Conservation (phyloP, 208 protist genomes). For the Trichomonas tenax region DNA sequence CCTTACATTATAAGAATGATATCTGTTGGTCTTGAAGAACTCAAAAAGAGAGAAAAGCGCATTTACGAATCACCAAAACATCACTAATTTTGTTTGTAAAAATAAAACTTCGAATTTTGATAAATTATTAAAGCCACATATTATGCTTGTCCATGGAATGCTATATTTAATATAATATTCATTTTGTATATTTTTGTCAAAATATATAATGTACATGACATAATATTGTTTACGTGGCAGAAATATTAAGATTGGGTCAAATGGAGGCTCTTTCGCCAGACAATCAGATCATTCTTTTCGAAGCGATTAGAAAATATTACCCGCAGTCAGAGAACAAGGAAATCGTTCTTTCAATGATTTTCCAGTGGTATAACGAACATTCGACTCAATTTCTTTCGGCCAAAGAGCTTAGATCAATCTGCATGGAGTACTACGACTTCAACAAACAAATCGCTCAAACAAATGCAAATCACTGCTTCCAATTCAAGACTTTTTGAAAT, state of each 20-base stretch:
- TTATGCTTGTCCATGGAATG: too few relatives aligned
- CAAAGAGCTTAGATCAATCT: background rate
- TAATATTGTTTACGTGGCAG: too few relatives aligned
- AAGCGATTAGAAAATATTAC: background rate
- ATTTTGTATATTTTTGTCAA: too few relatives aligned
- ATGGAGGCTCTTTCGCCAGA: background rate
- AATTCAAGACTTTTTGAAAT: background rate
- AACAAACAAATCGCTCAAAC: background rate
- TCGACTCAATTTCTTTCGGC: background rate
- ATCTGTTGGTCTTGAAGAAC: too few relatives aligned
- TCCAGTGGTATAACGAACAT: constrained; percentile 16
- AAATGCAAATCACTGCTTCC: background rate
- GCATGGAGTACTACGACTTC: background rate
- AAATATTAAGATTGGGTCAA: background rate
- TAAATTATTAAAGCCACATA: too few relatives aligned
- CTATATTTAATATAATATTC: too few relatives aligned
- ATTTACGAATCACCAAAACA: too few relatives aligned
- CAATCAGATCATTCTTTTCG: constrained; percentile 15
- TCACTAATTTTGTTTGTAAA: too few relatives aligned
- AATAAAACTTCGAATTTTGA: too few relatives aligned
- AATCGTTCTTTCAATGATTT: background rate
- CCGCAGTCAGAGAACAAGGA: background rate
- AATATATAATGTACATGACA: too few relatives aligned
- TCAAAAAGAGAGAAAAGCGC: too few relatives aligned
- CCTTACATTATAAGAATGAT: too few relatives aligned